phyloP scores from a whole-genome alignment of 306 rosid genomes.

The Inga laurina region DNA sequence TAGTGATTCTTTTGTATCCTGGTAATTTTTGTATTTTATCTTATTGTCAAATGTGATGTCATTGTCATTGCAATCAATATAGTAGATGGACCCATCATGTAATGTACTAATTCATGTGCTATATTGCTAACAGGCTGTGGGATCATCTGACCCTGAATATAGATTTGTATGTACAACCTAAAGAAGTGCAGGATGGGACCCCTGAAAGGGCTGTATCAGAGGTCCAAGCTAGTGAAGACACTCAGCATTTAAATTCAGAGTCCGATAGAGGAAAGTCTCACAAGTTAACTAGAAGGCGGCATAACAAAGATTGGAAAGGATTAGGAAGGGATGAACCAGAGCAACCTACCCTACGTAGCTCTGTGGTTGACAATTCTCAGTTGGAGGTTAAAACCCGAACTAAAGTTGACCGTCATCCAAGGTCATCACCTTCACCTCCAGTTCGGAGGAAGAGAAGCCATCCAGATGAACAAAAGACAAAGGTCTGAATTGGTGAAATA shows the following conservation, averaged over 20 bases:
- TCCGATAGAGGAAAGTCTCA: constrained; percentile 53
- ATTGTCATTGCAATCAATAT: constrained; percentile 17
- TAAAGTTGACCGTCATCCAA: constrained; percentile 39
- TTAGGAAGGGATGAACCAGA: constrained; percentile 59
- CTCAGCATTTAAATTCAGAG: constrained; percentile 52
- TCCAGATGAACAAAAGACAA: constrained; percentile 45
- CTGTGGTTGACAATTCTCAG: constrained; percentile 48
- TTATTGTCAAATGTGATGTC: constrained; percentile 7
- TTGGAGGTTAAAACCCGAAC: constrained; percentile 43
- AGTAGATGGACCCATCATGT: background rate
- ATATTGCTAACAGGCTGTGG: constrained; percentile 79
- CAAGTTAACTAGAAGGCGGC: constrained; percentile 61
- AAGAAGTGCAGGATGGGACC: constrained; percentile 50
- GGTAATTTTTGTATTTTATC: constrained; percentile 56
- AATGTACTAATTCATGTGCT: constrained; percentile 19
- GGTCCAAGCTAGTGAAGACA: constrained; percentile 42
- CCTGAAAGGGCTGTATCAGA: constrained; percentile 41
- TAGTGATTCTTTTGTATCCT: constrained; percentile 84
- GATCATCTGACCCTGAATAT: constrained; percentile 77
- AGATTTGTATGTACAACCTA: constrained; percentile 58
- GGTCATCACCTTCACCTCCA: constrained; percentile 45
- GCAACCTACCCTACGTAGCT: constrained; percentile 63
- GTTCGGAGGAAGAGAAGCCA: constrained; percentile 58
- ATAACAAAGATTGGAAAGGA: constrained; percentile 88
- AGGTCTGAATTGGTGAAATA: constrained; percentile 43